Conservation (phyloP, 2,329 filamentous ascomycete species). For the Fusarium sp. region DNA sequence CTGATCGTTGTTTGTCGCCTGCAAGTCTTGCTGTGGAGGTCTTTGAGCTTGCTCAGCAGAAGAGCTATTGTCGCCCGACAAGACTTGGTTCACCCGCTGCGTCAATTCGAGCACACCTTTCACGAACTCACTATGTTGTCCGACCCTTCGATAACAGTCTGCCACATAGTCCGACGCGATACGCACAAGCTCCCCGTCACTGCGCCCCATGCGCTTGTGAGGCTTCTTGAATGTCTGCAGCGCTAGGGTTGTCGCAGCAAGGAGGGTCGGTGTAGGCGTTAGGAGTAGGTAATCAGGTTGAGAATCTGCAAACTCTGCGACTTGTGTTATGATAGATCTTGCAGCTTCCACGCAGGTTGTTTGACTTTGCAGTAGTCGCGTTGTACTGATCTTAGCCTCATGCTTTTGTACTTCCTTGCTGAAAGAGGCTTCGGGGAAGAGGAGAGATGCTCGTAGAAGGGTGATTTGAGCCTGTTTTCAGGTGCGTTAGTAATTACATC, state of each 20-base stretch:
- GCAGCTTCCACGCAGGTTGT: constrained; percentile 34
- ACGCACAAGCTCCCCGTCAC: constrained; percentile 32
- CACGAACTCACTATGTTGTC: constrained; percentile 27
- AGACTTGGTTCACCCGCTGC: constrained; percentile 26
- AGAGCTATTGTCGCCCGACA: constrained; percentile 11
- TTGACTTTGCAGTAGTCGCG: constrained; percentile 28
- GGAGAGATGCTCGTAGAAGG: constrained; percentile 26
- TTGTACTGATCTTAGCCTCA: constrained; percentile 18
- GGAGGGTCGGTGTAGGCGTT: constrained; percentile 24
- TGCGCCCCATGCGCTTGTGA: constrained; percentile 37
- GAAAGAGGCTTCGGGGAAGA: constrained; percentile 32
- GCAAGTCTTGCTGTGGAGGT: neutral
- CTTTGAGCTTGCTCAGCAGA: constrained; percentile 10
- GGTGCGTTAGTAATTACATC: rapidly evolving
- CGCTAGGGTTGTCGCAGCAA: constrained; percentile 30
- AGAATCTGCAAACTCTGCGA: constrained; percentile 31
- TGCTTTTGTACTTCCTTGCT: constrained; percentile 25
- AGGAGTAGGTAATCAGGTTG: constrained; percentile 23
- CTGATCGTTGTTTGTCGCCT: neutral
- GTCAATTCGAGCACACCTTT: constrained; percentile 23
- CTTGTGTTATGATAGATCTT: constrained; percentile 31
- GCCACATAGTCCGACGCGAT: constrained; percentile 25
- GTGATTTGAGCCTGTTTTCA: constrained; percentile 28
- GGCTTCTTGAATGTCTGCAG: constrained; percentile 36
- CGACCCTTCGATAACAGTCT: constrained; percentile 22